These are phyloP conservation scores for Botrytis pseudocinerea DNA, from an alignment of 2,329 filamentous ascomycete genomes.

Conservation along the genomic window DNA sequence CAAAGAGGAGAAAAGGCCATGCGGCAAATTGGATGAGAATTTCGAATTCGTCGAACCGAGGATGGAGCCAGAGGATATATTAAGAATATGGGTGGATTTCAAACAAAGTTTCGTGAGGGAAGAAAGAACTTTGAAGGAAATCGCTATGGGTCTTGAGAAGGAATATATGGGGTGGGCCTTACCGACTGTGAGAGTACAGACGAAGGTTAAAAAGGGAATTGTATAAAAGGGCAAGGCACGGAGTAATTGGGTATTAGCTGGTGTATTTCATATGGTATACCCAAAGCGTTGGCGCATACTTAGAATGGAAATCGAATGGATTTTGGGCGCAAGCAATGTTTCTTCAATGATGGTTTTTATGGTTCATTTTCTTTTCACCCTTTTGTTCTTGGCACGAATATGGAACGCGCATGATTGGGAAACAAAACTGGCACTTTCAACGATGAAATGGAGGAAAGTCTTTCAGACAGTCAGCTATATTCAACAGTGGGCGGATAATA, in stretches of 20 bases:
- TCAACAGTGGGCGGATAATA: background rate
- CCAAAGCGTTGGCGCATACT: background rate
- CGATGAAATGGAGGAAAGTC: background rate
- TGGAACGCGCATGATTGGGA: background rate
- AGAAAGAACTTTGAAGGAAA: slow-evolving; percentile 33
- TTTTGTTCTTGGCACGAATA: background rate
- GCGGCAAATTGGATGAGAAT: slow-evolving; percentile 20
- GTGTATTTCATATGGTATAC: slow-evolving; percentile 8
- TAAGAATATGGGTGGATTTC: slow-evolving; percentile 38
- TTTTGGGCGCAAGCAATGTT: background rate
- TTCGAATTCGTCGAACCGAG: slow-evolving; percentile 31
- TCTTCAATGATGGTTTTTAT: background rate
- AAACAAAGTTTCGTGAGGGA: slow-evolving; percentile 35
- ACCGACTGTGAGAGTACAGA: slow-evolving; percentile 34
- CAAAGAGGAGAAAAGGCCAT: slow-evolving; percentile 9
- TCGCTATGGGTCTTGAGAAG: slow-evolving; percentile 29
- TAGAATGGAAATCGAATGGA: background rate
- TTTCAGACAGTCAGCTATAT: background rate
- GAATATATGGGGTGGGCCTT: slow-evolving; percentile 33
- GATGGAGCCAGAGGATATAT: slow-evolving; percentile 29
- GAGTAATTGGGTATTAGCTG: background rate
- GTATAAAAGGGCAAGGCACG: background rate
- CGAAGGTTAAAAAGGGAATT: slow-evolving; percentile 20
- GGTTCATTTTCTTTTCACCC: background rate
- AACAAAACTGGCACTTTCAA: background rate